Base-by-base conservation (phyloP, 2,329 filamentous ascomycete genomes). In the Colletotrichum navitas region DNA sequence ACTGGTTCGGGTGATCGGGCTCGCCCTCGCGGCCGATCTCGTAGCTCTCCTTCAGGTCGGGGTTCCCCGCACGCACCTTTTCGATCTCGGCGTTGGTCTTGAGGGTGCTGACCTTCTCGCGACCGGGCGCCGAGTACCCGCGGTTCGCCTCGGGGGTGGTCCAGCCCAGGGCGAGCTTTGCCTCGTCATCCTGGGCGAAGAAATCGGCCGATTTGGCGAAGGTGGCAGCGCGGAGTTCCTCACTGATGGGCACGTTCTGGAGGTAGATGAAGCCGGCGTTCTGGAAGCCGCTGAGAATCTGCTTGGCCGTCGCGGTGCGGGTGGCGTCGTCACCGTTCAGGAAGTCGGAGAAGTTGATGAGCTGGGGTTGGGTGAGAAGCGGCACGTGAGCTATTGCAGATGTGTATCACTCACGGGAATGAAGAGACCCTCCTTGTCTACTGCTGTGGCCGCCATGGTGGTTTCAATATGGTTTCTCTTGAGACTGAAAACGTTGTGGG, bases 231-330 rank as follows among this genome's bases (percentile, higher is more conserved):
- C 94, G 83, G 12, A 87, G 86, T 11, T 87, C 82, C 4, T 87
- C 77, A 0, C 90, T 82, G 72, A 97, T 92, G 51, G 92, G 89
- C 75, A 95, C 91, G 80, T 95, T 93, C 76, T 91, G 91, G 49
- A 97, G 89, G 82, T 97, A 97, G 78, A 98, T 89, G 85, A 98
- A 97, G 68, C 95, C 95, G 2, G 94, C 93, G 1, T 88, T 91
- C 77, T 94, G 92, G 84, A 98, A 97, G 52, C 93, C 94, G 64
- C 90, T 79, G 16, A 95, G 90, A 75, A 97, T 91, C 51, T 92
- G 89, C 64, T 89, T 82, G 29, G 94, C 94, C 1, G 93, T 90
- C 54, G 87, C 82, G 62, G 86, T 83, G 76, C 91, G 92, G 75
- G 92, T 84, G 12, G 85, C 77, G 0, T 88, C 83, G 26, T 87